A percentile compares a stretch with the other conserved stretches of the same genome.
Conservation (phyloP, 495 filamentous ascomycete species). For the Sordaria brevicollis region DNA sequence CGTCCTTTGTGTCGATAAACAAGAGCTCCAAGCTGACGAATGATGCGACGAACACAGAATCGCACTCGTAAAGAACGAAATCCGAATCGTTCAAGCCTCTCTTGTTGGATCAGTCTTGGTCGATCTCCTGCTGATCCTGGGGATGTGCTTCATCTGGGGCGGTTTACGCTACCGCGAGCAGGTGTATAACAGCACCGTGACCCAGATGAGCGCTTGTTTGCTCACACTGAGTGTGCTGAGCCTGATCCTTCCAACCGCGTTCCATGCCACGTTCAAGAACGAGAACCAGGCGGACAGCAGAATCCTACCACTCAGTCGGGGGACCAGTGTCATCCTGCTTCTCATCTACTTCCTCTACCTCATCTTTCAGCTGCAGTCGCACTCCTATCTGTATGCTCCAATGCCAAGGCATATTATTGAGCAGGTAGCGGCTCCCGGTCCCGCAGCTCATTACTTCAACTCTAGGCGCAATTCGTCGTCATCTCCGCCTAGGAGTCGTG, state of each 20-base stretch:
- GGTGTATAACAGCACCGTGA: conserved; percentile 87
- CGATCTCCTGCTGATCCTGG: conserved; percentile 76
- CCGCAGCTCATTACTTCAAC: conserved; percentile 65
- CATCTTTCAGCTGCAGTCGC: conserved; percentile 81
- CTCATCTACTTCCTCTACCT: conserved; percentile 76
- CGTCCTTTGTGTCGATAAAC: background rate
- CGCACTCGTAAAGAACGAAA: conserved; percentile 50
- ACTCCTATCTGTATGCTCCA: conserved; percentile 82
- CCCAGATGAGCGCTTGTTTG: conserved; percentile 86
- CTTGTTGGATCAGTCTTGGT: conserved; percentile 82
- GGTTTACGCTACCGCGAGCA: conserved; percentile 80
- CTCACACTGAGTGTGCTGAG: conserved; percentile 79
- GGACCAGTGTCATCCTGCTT: conserved; percentile 75
- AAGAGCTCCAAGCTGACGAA: conserved; percentile 11
- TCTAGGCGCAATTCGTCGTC: conserved; percentile 29
- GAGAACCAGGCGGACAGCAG: conserved; percentile 46
- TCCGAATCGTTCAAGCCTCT: conserved; percentile 79
- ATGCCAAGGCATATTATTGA: conserved; percentile 82
- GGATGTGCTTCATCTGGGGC: conserved; percentile 80
- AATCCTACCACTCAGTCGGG: conserved; percentile 72
- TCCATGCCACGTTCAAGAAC: conserved; percentile 69
- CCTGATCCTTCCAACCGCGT: conserved; percentile 59
- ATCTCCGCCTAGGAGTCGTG: conserved; percentile 47
- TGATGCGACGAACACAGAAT: conserved; percentile 6
- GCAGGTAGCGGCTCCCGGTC: conserved; percentile 72